Evolutionary conservation across 345 rosid genomes (phyloP), one percentile per base, ranked within the genome.

Genomic region (Nasturtium officinale): DNA sequence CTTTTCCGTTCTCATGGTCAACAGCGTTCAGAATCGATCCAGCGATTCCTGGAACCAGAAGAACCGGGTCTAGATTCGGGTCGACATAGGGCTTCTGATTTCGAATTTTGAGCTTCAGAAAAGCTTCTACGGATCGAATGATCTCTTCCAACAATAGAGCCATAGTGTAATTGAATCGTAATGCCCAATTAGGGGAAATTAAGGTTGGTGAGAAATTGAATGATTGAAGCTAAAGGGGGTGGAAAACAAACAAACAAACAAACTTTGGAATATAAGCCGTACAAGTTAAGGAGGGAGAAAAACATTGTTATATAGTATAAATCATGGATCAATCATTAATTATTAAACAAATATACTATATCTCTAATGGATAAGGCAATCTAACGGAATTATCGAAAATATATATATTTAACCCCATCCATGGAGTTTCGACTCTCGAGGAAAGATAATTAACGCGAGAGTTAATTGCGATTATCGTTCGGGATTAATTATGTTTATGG

Each of bases 31-130:
- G 77, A 65, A 94, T 78, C 28, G 97, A 89, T 7, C 97, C 98
- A 11, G 98, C 98, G 43, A 94, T 80, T 3, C 98, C 97, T 1
- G 98, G 98, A 10, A 91, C 91, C 37, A 94, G 73, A 46, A 94
- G 82, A 65, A 94, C 97, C 61, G 97, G 98, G 83, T 94, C 97
- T 46, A 94, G 87, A 73, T 75, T 78, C 18, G 96, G 97, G 62
- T 94, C 96, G 7, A 87, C 84, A 43, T 77, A 86, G 2, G 96
- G 88, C 29, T 88, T 85, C 26, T 86, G 87, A 29, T 78, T 66
- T 29, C 78, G 78, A 65, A 73, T 82, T 1, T 78, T 79, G 75
- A 86, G 71, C 78, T 67, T 88, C 58, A 94, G 72, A 88, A 87
- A 88, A 38, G 80, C 78, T 77, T 94, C 98, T 37, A 94, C 79